Base-by-base conservation (phyloP, 2,329 filamentous ascomycete species). In the Didymella exigua region DNA sequence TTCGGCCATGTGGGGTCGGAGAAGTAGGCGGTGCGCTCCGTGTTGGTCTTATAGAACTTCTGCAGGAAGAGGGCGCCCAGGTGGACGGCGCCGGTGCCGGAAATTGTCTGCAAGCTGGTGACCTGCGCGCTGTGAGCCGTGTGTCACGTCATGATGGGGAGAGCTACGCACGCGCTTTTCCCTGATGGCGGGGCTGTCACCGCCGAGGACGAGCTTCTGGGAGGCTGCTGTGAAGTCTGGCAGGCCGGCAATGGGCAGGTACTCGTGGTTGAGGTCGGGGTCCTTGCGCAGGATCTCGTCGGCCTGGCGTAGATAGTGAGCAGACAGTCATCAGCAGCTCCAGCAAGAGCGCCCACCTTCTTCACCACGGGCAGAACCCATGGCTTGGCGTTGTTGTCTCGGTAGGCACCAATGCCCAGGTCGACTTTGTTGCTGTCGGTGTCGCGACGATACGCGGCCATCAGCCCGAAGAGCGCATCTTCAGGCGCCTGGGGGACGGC, bases 1-100 rank as follows among this genome's bases (percentile, higher is more conserved):
- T 99, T 99, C 66, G 90, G 92, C 95, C 95, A 99, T 59, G 95
- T 99, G 48, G 95, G 95, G 76, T 89, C 90, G 70, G 92, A 96
- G 76, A 98, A 83, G 83, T 96, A 97, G 78, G 96, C 86, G 56
- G 87, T 86, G 65, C 85, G 88, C 78, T 83, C 86, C 72, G 84
- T 83, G 71, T 82, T 75, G 49, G 75, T 70, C 54, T 81, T 82
- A 83, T 91, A 96, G 86, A 98, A 99, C 76, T 89, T 93, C 76
- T 89, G 82, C 57, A 99, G 88, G 86, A 99, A 99, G 66, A 96
- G 87, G 61, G 88, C 93, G 63, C 95, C 95, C 31, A 98, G 82
- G 75, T 99, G 95, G 63, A 96, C 88, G 60, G 95, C 95, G 67
- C 95, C 95, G 60, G 95, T 99, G 69, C 95, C 95, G 53, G 95